phyloP scores from a whole-genome alignment of 176 grass and related monocot genomes.

The Lolium rigidum region DNA sequence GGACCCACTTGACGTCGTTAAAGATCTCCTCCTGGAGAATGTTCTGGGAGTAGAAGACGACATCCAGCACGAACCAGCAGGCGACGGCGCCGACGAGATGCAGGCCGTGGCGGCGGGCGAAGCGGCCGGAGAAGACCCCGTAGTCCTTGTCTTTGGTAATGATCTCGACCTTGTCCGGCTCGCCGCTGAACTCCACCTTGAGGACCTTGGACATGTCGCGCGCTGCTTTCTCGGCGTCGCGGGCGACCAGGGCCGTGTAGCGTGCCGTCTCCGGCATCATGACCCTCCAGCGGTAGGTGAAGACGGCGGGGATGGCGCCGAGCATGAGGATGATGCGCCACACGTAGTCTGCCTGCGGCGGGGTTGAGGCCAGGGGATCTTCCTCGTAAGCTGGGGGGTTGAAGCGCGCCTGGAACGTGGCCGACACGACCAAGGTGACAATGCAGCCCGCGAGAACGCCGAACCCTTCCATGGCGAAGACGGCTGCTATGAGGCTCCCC shows the following conservation, averaged over 20 bases:
- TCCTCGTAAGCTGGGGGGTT: constrained; percentile 3
- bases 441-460: constrained; percentile 40
- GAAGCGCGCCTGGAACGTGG: constrained; percentile 37
- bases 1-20: no score
- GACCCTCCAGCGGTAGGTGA: constrained; percentile 63
- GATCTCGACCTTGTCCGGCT: no score
- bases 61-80: no score
- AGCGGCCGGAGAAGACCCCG: no score
- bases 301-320: constrained; percentile 53
- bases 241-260: constrained; percentile 63
- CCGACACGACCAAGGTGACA: constrained; percentile 42
- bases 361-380: background rate
- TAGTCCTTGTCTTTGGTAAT: no score
- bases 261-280: constrained; percentile 73
- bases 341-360: constrained; percentile 45
- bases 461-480: constrained; percentile 50
- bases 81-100: no score
- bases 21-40: no score
- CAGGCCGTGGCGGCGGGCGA: no score
- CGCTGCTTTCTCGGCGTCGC: constrained; percentile 54
- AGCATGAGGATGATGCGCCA: constrained; percentile 73
- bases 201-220: constrained; percentile 58
- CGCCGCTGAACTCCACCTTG: background rate
- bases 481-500: constrained; percentile 30
- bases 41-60: no score